Base-by-base conservation (phyloP, 2,329 filamentous ascomycete genomes). In the Arthrobotrys musiformis region DNA sequence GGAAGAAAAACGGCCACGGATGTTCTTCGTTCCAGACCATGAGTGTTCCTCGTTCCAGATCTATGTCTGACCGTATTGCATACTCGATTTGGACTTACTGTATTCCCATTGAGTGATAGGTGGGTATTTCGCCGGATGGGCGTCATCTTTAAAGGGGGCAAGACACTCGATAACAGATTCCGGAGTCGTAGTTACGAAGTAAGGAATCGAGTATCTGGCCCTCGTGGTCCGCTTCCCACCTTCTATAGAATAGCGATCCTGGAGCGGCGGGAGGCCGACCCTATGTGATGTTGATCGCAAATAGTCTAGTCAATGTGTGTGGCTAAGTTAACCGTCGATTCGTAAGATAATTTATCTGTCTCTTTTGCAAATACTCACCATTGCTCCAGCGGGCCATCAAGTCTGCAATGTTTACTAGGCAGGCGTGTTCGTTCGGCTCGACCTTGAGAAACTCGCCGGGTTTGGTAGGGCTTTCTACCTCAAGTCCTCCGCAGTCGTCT, bases 131-230 rank as follows among this genome's bases (percentile, higher is more conserved):
- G 76, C 64, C 0, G 66, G 77, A 24, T 64, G 60, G 4, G n/a
- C 17, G 13, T 64, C 77, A 35, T 72, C 66, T 3, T 42, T 35
- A 48, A 67, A 76, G 1, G 77, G 37, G 9, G 83, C 82, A 33
- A 86, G 82, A 76, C 85, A 85, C 75, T 85, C 83, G 68, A 86
- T 85, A 22, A 86, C 78, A 0, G 82, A 80, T 35, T 84, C 82
- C 2, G 83, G 82, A 66, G 85, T 83, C 0, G 85, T 84, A 4
- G 82, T 80, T 40, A 86, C 81, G 52, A 87, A 87, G 73, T 86
- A 86, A 0, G 85, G 85, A 58, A 87, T 86, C 4, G 86, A 86
- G 70, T 85, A 87, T 2, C 86, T 81, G n/a, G 83, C 83, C 19
- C 83, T 81, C 3, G 84, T 85, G 80, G 85, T 82, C 8, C 82